Evolutionary conservation across 768 basidiomycete species (phyloP).

Genomic region (Phlebiopsis flavidoalba): DNA sequence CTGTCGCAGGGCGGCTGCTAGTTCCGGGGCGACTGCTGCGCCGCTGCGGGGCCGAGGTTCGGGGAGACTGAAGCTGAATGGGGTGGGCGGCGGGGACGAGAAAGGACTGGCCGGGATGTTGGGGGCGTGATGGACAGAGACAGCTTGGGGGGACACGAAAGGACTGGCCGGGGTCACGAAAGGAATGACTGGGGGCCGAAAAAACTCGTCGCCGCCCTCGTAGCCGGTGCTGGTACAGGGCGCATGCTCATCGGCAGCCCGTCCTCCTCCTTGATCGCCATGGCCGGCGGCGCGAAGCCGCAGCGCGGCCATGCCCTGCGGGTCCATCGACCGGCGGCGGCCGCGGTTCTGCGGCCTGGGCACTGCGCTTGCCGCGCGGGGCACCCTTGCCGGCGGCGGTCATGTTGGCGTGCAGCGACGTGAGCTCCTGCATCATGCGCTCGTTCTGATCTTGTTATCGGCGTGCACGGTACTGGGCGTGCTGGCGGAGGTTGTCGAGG

Average conservation of each 20-base stretch:
- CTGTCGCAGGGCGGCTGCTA: slow-evolving; percentile 45
- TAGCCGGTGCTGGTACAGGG: slow-evolving; percentile 71
- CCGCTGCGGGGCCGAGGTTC: slow-evolving; percentile 18
- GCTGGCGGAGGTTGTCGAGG: slow-evolving; percentile 94
- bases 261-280: slow-evolving; percentile 41
- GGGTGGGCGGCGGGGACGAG: slow-evolving; percentile 48
- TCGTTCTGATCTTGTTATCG: slow-evolving; percentile 90
- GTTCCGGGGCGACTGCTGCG: slow-evolving; percentile 37
- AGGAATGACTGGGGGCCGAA: slow-evolving; percentile 51
- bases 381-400: slow-evolving; percentile 44
- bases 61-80: slow-evolving; percentile 43
- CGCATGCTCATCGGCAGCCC: slow-evolving; percentile 42
- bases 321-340: slow-evolving; percentile 17
- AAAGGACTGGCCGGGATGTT: slow-evolving; percentile 57
- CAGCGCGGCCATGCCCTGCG: not conserved
- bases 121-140: slow-evolving; percentile 28
- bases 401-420: slow-evolving; percentile 78
- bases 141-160: slow-evolving; percentile 61
- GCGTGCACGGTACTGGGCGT: slow-evolving; percentile 96
- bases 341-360: slow-evolving; percentile 18
- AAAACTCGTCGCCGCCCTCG: slow-evolving; percentile 40
- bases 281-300: slow-evolving; percentile 13
- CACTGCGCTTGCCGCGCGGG: slow-evolving; percentile 34
- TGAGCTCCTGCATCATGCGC: slow-evolving; percentile 87
- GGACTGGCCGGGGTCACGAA: slow-evolving; percentile 79